Percentiles rank a stretch among this genome's conserved stretches.
Conservation (phyloP, 179 eudicot genomes). For the Beta macrorhiza region DNA sequence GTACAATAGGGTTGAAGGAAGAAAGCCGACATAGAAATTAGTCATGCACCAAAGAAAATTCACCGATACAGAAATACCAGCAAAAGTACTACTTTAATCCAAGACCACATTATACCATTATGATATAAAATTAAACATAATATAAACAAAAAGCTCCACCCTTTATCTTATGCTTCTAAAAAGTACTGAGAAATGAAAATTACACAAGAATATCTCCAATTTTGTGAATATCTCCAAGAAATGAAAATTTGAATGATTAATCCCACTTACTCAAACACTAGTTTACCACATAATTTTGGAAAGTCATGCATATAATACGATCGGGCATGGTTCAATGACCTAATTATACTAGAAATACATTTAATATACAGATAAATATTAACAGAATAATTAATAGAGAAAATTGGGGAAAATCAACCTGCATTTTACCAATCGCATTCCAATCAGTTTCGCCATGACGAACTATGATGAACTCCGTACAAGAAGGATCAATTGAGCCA, state of each 20-base stretch:
- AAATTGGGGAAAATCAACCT: constrained; percentile 36
- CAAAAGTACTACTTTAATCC: neutral
- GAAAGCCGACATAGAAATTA: neutral
- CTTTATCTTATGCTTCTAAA: neutral
- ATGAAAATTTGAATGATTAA: too few species aligned
- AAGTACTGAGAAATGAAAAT: too few species aligned
- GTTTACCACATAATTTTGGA: neutral
- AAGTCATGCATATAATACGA: neutral
- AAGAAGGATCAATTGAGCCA: constrained; percentile 23
- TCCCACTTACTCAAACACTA: too few species aligned
- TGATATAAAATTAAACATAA: neutral
- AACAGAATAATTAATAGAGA: too few species aligned
- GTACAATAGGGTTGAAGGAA: constrained; percentile 1
- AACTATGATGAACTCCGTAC: constrained; percentile 56
- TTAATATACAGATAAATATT: neutral
- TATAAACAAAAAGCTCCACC: neutral
- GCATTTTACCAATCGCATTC: constrained; percentile 63
- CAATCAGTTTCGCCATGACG: constrained; percentile 92
- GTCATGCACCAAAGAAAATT: neutral
- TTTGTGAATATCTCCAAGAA: too few species aligned
- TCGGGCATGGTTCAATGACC: neutral
- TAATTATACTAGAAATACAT: neutral
- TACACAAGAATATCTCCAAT: too few species aligned
- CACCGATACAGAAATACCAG: too few species aligned
- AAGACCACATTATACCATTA: neutral